Percentiles rank a stretch among this genome's conserved stretches.
Conservation (phyloP, 306 rosid genomes). For the Hippophae tibetana region DNA sequence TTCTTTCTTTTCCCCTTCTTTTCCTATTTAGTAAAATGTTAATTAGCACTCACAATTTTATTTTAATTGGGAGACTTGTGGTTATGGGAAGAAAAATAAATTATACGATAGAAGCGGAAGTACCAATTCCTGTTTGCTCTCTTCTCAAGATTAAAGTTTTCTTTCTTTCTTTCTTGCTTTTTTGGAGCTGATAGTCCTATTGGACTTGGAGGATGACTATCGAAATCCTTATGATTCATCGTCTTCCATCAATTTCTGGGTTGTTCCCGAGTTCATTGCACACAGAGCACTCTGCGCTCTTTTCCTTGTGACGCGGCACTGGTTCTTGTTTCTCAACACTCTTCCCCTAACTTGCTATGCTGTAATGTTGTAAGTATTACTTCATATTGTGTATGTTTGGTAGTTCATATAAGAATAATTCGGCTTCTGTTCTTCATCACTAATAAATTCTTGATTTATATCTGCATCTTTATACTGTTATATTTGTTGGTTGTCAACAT, state of each 20-base stretch:
- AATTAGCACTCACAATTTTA: no score
- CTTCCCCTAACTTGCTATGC: slow-evolving; percentile 57
- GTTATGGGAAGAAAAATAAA: no score
- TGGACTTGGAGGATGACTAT: slow-evolving; percentile 82
- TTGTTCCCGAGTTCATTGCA: slow-evolving; percentile 56
- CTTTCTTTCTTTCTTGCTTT: background rate
- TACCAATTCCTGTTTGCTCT: no score
- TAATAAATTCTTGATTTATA: no score
- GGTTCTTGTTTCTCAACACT: slow-evolving; percentile 76
- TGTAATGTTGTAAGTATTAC: slow-evolving; percentile 45
- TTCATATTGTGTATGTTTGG: background rate
- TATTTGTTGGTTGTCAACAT: no score
- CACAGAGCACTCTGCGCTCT: slow-evolving; percentile 54
- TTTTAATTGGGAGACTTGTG: no score
- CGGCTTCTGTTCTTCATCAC: no score
- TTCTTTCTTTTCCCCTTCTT: background rate
- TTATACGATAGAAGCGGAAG: no score
- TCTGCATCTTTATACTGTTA: no score
- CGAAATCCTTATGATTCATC: slow-evolving; percentile 71
- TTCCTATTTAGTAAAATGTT: no score
- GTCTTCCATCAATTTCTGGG: slow-evolving; percentile 57
- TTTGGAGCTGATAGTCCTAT: slow-evolving; percentile 56
- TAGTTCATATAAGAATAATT: no score
- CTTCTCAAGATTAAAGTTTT: no score
- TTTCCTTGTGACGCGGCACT: slow-evolving; percentile 66